Base-by-base conservation (phyloP, 805 yeast species). In the Martiniozyma abietophila region DNA sequence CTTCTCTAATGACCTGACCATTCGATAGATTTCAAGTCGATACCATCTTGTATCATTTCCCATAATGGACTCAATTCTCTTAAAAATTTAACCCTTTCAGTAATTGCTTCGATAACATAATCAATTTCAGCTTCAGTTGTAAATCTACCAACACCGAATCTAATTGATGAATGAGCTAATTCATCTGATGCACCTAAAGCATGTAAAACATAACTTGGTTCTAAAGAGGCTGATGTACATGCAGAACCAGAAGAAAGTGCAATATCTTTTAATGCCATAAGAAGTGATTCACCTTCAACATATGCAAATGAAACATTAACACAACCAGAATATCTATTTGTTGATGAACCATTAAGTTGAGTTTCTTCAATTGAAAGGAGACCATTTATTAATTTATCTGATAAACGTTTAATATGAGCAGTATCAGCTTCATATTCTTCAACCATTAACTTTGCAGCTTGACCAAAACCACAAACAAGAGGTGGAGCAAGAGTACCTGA, bases 21-120 rank as follows among this genome's bases (percentile, higher is more conserved):
- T 64, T 92, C 94, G 51, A 92, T 92, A 22, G 94, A 71, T 52
- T 80, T 73, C 57, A 92, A 67, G 55, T 92, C 98, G 51, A 92
- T 89, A 47, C 98, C 98, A 46, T 92, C 97, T 61, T 92, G 95
- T 38, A 85, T 95, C 97, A 92, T 88, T 65, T 92, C 98, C 97
- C 97, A 92, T 50, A 92, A 67, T 31, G 98, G 98, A 38, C 92
- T 77, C 62, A 92, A 69, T 53, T 86, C 89, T 61, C 98, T 76
- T 55, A 92, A 71, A 62, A 85, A 85, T 44, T 77, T 79, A 36
- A 92, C 97, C 60, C 96, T 76, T 56, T 84, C 88, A 37, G 74
- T 68, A 39, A 92, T 84, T 10, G 96, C 95, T 39, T 80, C 67
- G 44, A 92, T 69, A 31, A 92, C 98, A 54, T 88, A 92, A 55